These are phyloP conservation scores for Candida oleophila DNA, from an alignment of 805 yeast genomes.

Conservation along the genomic window DNA sequence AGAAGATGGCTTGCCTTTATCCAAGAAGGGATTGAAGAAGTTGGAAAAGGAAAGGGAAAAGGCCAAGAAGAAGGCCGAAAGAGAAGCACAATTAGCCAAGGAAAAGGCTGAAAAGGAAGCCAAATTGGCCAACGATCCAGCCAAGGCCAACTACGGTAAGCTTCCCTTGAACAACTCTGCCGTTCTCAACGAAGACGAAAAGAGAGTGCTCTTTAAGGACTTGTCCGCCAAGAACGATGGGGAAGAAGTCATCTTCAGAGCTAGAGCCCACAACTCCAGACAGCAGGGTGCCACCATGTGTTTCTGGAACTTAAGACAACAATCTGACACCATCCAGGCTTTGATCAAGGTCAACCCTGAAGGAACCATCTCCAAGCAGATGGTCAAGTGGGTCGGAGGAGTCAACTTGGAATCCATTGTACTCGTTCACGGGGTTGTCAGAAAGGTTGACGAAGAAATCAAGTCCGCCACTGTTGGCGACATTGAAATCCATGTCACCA, in stretches of 20 bases:
- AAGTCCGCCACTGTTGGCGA: conserved; percentile 91
- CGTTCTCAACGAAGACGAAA: conserved; percentile 55
- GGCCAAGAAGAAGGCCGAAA: conserved; percentile 88
- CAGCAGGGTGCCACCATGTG: conserved; percentile 95
- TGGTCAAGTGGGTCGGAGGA: conserved; percentile 94
- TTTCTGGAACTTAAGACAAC: conserved; percentile 91
- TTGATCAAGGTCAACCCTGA: conserved; percentile 74
- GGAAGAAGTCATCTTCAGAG: conserved; percentile 79
- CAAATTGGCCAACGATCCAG: conserved; percentile 70
- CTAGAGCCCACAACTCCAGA: conserved; percentile 90
- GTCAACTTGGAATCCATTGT: conserved; percentile 89
- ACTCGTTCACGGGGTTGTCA: conserved; percentile 80
- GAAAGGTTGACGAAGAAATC: conserved; percentile 80
- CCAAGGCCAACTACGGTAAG: conserved; percentile 86
- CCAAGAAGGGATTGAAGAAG: conserved; percentile 94
- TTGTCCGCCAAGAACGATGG: conserved; percentile 68
- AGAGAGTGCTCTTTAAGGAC: conserved; percentile 57
- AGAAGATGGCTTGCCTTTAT: conserved; percentile 81
- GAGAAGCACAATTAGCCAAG: conserved; percentile 81
- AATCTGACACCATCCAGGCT: conserved; percentile 77
- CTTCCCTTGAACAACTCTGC: conserved; percentile 81
- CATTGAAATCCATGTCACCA: conserved; percentile 75
- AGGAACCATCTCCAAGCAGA: conserved; percentile 75
- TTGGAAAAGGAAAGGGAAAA: conserved; percentile 91
- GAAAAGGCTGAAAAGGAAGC: conserved; percentile 84